phyloP scores from a whole-genome alignment of 768 basidiomycete genomes.

The Macrolepiota fuliginosa region DNA sequence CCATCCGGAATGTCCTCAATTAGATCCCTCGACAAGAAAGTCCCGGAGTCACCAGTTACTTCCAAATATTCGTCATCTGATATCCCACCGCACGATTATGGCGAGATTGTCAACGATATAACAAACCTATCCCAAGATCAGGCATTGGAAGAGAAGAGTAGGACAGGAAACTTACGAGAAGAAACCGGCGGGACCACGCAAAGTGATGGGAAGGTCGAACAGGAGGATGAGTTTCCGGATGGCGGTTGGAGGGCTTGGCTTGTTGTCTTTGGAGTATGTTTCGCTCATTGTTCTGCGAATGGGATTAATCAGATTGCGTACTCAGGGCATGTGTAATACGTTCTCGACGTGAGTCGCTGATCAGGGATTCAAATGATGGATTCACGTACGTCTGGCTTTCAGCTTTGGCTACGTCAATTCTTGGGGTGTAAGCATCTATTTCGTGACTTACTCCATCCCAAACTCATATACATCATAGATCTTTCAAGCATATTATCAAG shows the following conservation, averaged over 20 bases:
- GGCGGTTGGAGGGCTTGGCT: conserved; percentile 44
- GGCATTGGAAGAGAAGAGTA: too few relatives aligned
- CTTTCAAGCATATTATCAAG: conserved; percentile 7
- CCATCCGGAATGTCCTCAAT: too few relatives aligned
- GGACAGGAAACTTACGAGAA: too few relatives aligned
- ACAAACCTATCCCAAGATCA: too few relatives aligned
- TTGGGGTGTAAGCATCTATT: neutral
- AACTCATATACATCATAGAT: neutral
- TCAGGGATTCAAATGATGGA: neutral
- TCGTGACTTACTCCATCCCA: neutral
- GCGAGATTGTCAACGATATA: too few relatives aligned
- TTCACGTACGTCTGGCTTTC: neutral
- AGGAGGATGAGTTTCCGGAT: conserved; percentile 23
- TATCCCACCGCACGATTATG: too few relatives aligned
- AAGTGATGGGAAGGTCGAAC: neutral
- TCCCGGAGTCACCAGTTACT: too few relatives aligned
- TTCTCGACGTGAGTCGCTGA: conserved; percentile 40
- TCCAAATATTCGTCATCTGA: too few relatives aligned
- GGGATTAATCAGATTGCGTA: neutral
- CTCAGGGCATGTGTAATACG: conserved; percentile 43
- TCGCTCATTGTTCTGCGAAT: neutral
- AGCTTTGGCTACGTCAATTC: neutral
- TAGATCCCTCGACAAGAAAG: too few relatives aligned
- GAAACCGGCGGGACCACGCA: neutral
- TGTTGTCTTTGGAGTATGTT: conserved; percentile 40